phyloP scores from a whole-genome alignment of 2,329 filamentous ascomycete species.

The Pyrenophora graminea region DNA sequence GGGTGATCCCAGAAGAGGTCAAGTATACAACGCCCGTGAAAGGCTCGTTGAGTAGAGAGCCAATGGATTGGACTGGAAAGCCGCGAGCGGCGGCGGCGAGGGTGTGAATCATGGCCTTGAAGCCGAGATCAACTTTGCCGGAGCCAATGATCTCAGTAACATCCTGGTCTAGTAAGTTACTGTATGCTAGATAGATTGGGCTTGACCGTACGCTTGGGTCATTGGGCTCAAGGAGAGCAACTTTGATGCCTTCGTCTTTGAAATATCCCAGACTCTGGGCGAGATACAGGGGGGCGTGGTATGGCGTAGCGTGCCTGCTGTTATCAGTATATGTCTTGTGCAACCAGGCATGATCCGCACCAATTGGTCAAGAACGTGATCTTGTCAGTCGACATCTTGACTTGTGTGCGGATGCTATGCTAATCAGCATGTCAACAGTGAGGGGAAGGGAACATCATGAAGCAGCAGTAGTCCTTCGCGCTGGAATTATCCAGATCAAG shows the following conservation, averaged over 20 bases:
- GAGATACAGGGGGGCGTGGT: conserved; percentile 77
- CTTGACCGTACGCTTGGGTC: conserved; percentile 65
- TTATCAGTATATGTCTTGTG: conserved; percentile 10
- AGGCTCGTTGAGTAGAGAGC: conserved; percentile 76
- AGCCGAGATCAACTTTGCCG: conserved; percentile 76
- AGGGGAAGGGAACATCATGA: conserved; percentile 49
- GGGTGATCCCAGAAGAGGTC: conserved; percentile 72
- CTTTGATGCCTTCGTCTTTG: conserved; percentile 75
- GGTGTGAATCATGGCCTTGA: conserved; percentile 85
- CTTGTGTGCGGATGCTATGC: conserved; percentile 50
- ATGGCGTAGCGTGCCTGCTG: conserved; percentile 76
- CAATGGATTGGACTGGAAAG: conserved; percentile 74
- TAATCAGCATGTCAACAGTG: conserved; percentile 31
- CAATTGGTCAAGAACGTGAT: conserved; percentile 85
- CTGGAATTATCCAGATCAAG: conserved; percentile 88
- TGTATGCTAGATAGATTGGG: background rate
- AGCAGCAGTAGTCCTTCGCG: conserved; percentile 81
- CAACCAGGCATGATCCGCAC: conserved; percentile 51
- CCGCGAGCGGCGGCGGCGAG: conserved; percentile 75
- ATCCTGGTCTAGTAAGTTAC: conserved; percentile 53
- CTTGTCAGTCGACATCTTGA: conserved; percentile 78
- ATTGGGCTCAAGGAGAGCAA: conserved; percentile 76
- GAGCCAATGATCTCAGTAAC: conserved; percentile 81
- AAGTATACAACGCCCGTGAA: conserved; percentile 81
- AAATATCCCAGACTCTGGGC: conserved; percentile 77